Base-by-base conservation (phyloP, 371 early-diverging fungal genomes). In the Lichtheimia ornata region DNA sequence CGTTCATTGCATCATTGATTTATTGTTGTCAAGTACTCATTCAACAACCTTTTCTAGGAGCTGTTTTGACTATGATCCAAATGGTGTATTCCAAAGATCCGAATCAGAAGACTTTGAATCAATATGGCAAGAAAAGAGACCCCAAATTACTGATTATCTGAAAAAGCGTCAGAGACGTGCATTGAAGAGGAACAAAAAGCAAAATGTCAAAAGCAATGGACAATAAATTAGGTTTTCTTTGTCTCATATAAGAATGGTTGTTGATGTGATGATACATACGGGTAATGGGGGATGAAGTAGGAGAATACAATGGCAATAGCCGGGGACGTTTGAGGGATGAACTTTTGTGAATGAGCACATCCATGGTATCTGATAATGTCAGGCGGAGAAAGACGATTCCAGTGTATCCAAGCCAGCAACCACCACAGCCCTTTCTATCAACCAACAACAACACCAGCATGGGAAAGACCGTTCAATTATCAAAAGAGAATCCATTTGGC, bases 381-480 rank as follows among this genome's bases (percentile, higher is more conserved):
- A 35, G 6, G 6, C 35, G 35, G 35, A 35, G 35, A 35, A 35
- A 35, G 35, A 35, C 11, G 35, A 35, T 5, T 35, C 11, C 5
- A 35, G 6, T 11, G 35, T 35, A 35, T n/a, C 35, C 35, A 35
- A 11, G 35, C 35, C 35, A 9, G 35, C 35, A 35, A 35, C 2
- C 11, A 11, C 6, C 2, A 35, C 35, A 35, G 35, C 35, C 35
- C 54, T 28, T 41, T 54, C 41, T 54, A n/a, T 27, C 53, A 53
- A 53, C n/a, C 27, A 5, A 53, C 14, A 27, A 13, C 27, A 51
- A 53, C 14, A 27, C 14, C 27, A 51, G 25, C 59, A 81, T 82
- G 82, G 82, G 82, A 35, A 82, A 82, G 62, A 58, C 58, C 24
- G 56, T 70, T 47, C 67, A 79, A 57, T 62, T 59, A 20, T 55